Base-by-base conservation (phyloP, 176 grass and related monocot species). In the Carex littledalei region DNA sequence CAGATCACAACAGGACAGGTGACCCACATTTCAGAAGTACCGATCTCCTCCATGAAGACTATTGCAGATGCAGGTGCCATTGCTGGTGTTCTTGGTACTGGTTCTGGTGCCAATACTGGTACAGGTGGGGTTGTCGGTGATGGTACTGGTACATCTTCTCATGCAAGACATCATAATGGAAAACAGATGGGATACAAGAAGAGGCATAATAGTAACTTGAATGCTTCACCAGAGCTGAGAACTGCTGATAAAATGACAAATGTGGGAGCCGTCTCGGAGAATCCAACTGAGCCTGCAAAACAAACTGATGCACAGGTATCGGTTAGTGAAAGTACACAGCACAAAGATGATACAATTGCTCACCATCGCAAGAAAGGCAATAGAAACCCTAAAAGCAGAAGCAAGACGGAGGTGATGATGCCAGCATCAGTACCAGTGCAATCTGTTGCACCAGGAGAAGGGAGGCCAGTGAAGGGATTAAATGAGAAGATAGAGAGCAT, bases 311-410 rank as follows among this genome's bases (percentile, higher is more conserved):
- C n/a, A n/a, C n/a, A 81, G 67, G 52, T 79, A 79, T 13, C 68
- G 14, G 57, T 47, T 67, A 18, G 50, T 87, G 78, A 86, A 79
- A 81, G 68, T 70, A 81, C 68, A 70, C 67, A 37, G 16, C 62
- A 87, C 65, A 93, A 87, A 79, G 92, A 93, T 14, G 74, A 78
- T 17, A 55, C 24, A 56, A 24, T 78, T 59, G 78, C 69, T 84
- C 87, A 87, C 11, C 93, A 91, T 62, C 92, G 88, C 58, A 99
- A 99, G 87, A 99, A 84, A 90, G 86, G 92, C 67, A 80, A 61
- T 76, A 84, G 83, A 29, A 88, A 92, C 35, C 67, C 79, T 15
- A 99, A 83, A 91, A 91, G 83, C 88, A 99, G 90, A 90, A 99
- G 85, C 89, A 99, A 94, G 80, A 11, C 82, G 8, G 93, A 99